Evolutionary conservation across 2,329 filamentous ascomycete genomes (phyloP), one percentile per base, ranked within the genome.

Genomic region (Apiospora koreana): DNA sequence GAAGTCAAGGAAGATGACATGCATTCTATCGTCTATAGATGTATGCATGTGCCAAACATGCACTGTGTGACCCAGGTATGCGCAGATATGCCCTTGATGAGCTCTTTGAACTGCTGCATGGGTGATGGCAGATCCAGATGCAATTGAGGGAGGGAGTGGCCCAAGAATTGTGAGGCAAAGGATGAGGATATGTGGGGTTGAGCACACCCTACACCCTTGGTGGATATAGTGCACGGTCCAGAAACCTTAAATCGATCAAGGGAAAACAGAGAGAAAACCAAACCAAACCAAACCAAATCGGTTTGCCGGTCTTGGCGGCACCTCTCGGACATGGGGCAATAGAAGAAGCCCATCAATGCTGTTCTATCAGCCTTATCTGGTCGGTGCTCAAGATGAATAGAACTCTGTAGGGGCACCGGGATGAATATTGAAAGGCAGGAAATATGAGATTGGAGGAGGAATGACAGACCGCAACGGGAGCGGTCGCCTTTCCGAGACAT

Each of bases 221-320:
- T 28, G 54, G 21, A 21, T n/a, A 18, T 2, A 9, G 9, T 38
- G 54, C 54, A 62, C 54, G 31, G 54, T 38, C 8, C 54, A 18
- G 31, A 62, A 62, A 62, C 54, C 54, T 62, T 62, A 62, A 62
- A 12, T 62, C 10, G 8, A n/a, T 12, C 31, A n/a, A 12, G 48
- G 28, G 28, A 35, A 62, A n/a, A 9, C 14, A 12, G 28, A 23
- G 54, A n/a, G 54, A 58, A 5, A n/a, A 35, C 7, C 21, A 35
- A 58, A 58, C 50, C 16, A 58, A 58, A 58, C 50, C 50, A 35
- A 35, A 58, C n/a, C n/a, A n/a, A n/a, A n/a, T n/a, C n/a, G n/a
- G n/a, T n/a, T 58, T 25, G 50, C n/a, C 23, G 21, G 18, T 62
- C 54, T 62, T 62, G 54, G 54, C 31, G 54, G 54, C 31, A 21